A percentile compares a stretch with the other conserved stretches of the same genome.
Evolutionary conservation across 805 yeast genomes (phyloP).

Genomic region (Citeromyces matritensis): DNA sequence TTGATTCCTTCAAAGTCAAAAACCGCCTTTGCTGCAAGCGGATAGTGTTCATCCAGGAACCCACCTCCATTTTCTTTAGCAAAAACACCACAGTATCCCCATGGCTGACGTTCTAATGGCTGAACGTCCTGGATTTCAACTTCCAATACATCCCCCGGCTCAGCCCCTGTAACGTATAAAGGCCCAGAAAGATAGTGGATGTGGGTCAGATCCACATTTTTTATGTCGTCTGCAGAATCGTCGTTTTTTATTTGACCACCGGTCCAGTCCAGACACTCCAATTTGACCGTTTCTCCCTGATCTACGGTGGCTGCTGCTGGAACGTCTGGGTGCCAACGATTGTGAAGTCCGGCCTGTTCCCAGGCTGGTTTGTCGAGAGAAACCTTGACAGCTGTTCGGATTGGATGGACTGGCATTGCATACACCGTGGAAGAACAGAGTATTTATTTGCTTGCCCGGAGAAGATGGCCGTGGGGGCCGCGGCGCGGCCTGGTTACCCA

Average conservation of each 20-base stretch:
- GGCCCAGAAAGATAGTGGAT: slow-evolving; percentile 38
- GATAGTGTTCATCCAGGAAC: slow-evolving; percentile 29
- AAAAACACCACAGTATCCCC: slow-evolving; percentile 38
- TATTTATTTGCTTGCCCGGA: too few relatives aligned
- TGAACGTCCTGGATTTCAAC: slow-evolving; percentile 36
- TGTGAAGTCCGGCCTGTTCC: slow-evolving; percentile 30
- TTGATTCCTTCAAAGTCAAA: slow-evolving; percentile 37
- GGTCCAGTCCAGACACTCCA: slow-evolving; percentile 40
- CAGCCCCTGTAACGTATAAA: slow-evolving; percentile 24
- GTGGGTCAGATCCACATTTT: slow-evolving; percentile 23
- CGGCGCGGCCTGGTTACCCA: too few relatives aligned
- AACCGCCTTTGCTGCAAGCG: slow-evolving; percentile 34
- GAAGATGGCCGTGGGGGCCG: too few relatives aligned
- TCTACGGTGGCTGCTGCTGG: slow-evolving; percentile 22
- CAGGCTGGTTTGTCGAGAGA: slow-evolving; percentile 27
- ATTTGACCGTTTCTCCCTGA: slow-evolving; percentile 26
- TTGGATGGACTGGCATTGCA: too few relatives aligned
- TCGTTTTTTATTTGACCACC: slow-evolving; percentile 32
- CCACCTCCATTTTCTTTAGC: slow-evolving; percentile 36
- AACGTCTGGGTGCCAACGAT: slow-evolving; percentile 39
- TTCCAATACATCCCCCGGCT: slow-evolving; percentile 31
- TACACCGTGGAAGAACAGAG: too few relatives aligned
- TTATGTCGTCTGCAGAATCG: slow-evolving; percentile 32
- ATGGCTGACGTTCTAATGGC: slow-evolving; percentile 33
- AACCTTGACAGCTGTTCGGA: slow-evolving; percentile 20